Evolutionary conservation across 768 basidiomycete genomes (phyloP).

Genomic region (Ephemerocybe angulata): DNA sequence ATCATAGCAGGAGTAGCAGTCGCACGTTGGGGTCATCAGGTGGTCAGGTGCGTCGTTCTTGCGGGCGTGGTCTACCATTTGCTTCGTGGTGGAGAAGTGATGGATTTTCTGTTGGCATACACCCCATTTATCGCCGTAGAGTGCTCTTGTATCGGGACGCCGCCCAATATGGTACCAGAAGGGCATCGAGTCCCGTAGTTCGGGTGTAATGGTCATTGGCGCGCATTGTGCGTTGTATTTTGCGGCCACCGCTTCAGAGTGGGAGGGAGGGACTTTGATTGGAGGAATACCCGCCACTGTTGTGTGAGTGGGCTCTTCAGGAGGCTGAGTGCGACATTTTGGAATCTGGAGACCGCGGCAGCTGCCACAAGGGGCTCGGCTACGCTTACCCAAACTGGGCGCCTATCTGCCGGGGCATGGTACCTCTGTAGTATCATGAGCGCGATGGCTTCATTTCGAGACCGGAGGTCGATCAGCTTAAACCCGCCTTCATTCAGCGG

Average conservation of each 20-base stretch:
- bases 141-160: neutral
- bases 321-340: neutral
- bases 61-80: neutral
- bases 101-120: neutral
- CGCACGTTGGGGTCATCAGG: neutral
- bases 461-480: conserved; percentile 17
- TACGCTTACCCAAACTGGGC: conserved; percentile 17
- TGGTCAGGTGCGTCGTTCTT: neutral
- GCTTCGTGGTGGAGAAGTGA: neutral
- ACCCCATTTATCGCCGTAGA: neutral
- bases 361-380: neutral
- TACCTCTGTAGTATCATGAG: conserved; percentile 19
- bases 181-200: neutral
- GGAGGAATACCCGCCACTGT: neutral
- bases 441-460: conserved; percentile 20
- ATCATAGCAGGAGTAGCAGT: neutral
- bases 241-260: neutral
- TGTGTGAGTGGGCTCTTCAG: neutral
- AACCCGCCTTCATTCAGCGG: conserved; percentile 3
- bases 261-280: neutral
- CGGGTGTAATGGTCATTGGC: neutral
- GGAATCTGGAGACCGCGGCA: neutral
- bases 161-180: neutral
- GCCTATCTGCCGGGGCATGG: neutral
- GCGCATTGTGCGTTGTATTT: neutral